Base-by-base conservation (phyloP, 2,329 filamentous ascomycete species). In the Pezicula radicicola region DNA sequence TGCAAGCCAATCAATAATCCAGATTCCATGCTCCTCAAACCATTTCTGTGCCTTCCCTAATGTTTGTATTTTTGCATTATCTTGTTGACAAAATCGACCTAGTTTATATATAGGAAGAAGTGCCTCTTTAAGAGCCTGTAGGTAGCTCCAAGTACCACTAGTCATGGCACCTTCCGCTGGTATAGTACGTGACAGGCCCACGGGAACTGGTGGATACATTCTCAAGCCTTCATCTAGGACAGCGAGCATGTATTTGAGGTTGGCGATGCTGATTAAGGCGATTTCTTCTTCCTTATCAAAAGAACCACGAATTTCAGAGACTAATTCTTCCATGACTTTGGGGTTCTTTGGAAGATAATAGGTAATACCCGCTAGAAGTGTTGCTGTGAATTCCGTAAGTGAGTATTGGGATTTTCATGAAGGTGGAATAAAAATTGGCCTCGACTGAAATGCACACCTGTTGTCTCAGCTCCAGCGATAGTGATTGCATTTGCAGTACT, bases 271-370 rank as follows among this genome's bases (percentile, higher is more conserved):
- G 2, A 28, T 25, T 16, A 25, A 19, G 9, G 40, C 57, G 27
- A 61, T 60, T 21, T 60, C 55, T 1, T 21, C 28, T n/a, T 62
- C 59, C 9, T 55, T 61, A 6, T 48, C 55, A 56, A 78, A 78
- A 0, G 66, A 50, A 4, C 56, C 50, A 3, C 74, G 68, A 4
- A 79, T 63, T 54, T 79, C 77, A 0, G 63, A 54, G 3, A 62
- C 64, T 3, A 80, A 63, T 35, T 66, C 70, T 2, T 61, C 55
- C 45, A 75, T 57, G 0, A 66, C 62, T 2, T 65, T 7, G 3
- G 52, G 53, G 13, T 54, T 52, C 8, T 25, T 43, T 6, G 51
- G 39, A 9, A 61, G 54, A 47, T 49, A 55, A 46, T 53, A 72
- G 3, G 66, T 65, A 6, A 61, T 63, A 2, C 71, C 71, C 0